Evolutionary conservation across 1,284 basidiomycete species (phyloP).

Genomic region (Leccinum glutinopallens): DNA sequence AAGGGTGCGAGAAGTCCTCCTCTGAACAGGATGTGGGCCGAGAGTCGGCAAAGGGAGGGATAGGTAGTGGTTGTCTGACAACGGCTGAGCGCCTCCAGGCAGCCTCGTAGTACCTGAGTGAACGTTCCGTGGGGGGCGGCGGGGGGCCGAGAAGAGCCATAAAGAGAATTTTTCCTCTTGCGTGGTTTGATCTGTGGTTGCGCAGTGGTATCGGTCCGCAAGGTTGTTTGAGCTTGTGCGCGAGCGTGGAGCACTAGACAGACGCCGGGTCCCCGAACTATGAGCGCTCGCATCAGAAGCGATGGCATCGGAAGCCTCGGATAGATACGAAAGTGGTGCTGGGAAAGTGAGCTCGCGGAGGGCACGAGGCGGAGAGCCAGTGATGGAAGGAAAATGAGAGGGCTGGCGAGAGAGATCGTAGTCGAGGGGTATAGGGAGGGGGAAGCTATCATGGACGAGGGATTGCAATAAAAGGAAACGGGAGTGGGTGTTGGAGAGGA

Average conservation of each 20-base stretch:
- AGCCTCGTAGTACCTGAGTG: slow-evolving; percentile 53
- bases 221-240: slow-evolving; percentile 34
- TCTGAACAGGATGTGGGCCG: slow-evolving; percentile 35
- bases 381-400: slow-evolving; percentile 21
- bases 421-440: slow-evolving; percentile 47
- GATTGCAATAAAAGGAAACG: slow-evolving; percentile 73
- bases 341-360: slow-evolving; percentile 70
- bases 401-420: slow-evolving; percentile 36
- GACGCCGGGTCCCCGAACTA: slow-evolving; percentile 5
- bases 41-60: slow-evolving; percentile 21
- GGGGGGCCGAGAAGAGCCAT: slow-evolving; percentile 13
- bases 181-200: slow-evolving; percentile 21
- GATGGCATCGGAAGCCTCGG: slow-evolving; percentile 23
- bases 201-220: slow-evolving; percentile 19
- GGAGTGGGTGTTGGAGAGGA: slow-evolving; percentile 62
- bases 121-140: slow-evolving; percentile 55
- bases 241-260: slow-evolving; percentile 41
- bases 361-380: slow-evolving; percentile 30
- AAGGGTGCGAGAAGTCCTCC: slow-evolving; percentile 34
- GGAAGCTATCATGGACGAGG: slow-evolving; percentile 57
- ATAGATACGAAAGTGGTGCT: slow-evolving; percentile 39
- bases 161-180: slow-evolving; percentile 29
- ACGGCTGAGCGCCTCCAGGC: slow-evolving; percentile 51
- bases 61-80: slow-evolving; percentile 7
- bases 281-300: slow-evolving; percentile 14